Evolutionary conservation across 345 rosid species (phyloP).

Genomic region (Dovyalis caffra): DNA sequence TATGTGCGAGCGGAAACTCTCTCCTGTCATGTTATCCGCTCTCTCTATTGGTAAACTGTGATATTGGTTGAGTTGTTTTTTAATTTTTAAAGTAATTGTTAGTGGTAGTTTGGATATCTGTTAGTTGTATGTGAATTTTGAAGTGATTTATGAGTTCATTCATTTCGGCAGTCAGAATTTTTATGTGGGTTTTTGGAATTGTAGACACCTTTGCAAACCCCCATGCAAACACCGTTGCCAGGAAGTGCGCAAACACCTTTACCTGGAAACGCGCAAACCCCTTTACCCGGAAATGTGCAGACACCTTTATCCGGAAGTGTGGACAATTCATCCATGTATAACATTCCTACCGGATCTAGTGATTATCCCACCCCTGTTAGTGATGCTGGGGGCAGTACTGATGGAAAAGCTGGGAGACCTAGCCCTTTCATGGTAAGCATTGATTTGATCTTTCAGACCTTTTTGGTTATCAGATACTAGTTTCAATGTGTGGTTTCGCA

Average conservation of each 20-base stretch:
- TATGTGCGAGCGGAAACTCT: background rate
- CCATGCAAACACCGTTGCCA: slow-evolving; percentile 75
- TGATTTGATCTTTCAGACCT: slow-evolving; percentile 1
- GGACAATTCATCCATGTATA: slow-evolving; percentile 74
- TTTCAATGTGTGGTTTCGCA: background rate
- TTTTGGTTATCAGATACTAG: background rate
- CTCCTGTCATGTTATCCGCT: background rate
- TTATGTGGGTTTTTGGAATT: slow-evolving; percentile 15
- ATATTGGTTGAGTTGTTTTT: background rate
- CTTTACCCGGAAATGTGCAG: slow-evolving; percentile 27
- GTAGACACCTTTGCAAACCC: slow-evolving; percentile 92
- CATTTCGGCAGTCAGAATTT: background rate
- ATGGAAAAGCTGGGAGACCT: slow-evolving; percentile 70
- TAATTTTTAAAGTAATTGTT: background rate
- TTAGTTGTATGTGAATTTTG: background rate
- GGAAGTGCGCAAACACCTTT: slow-evolving; percentile 82
- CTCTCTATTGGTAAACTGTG: background rate
- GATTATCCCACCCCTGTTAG: slow-evolving; percentile 82
- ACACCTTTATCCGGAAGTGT: slow-evolving; percentile 47
- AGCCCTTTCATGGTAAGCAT: slow-evolving; percentile 73
- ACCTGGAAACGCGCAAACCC: slow-evolving; percentile 43
- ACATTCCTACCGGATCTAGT: slow-evolving; percentile 82
- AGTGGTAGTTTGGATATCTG: background rate
- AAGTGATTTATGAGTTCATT: background rate
- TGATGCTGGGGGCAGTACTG: slow-evolving; percentile 57